Evolutionary conservation across 805 yeast species (phyloP), one percentile per base, ranked within the genome.

Genomic region (Priceomyces carsonii): DNA sequence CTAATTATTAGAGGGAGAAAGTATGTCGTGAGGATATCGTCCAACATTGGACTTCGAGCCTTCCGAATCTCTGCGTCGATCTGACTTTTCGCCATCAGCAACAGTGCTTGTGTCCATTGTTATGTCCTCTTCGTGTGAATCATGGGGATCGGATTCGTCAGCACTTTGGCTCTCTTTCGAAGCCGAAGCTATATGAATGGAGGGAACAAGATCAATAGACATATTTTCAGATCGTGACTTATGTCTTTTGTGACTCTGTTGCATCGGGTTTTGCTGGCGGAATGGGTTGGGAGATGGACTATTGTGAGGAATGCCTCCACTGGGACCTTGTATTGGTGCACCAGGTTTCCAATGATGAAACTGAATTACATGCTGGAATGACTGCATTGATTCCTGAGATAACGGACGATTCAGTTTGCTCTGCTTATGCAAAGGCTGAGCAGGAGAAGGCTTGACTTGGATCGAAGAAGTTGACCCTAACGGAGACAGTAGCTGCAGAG

Each of bases 341-440:
- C 64, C 72, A 0, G 78, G 79, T 38, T 69, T 69, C 80, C 80
- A 76, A 50, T 76, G 80, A 45, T 75, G 79, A 51, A 76, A 75
- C 45, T 75, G 80, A 20, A 75, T 71, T 6, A 73, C 60, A 40
- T 73, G 77, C 48, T 74, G 79, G 40, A 70, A 63, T 13, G 69
- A 63, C 9, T 71, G 59, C 73, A 68, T 66, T 19, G 68, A 59
- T 42, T 69, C 74, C 40, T 62, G 73, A 13, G 61, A 51, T 20
- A 66, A 68, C 5, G 58, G 63, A 29, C 51, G 60, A 14, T 45
- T 45, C 48, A 50, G 58, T 36, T 44, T 48, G 16, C 51, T 55
- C 32, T 54, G 66, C 36, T 51, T 57, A 39, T 60, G 61, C 19
- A 65, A 53, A 8, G 69, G 73, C 42, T 60, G 71, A 5, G 71